Percentiles rank a stretch among this genome's conserved stretches.
These are phyloP conservation scores for Gremmenia infestans DNA, from an alignment of 2,329 filamentous ascomycete species.

Conservation along the genomic window DNA sequence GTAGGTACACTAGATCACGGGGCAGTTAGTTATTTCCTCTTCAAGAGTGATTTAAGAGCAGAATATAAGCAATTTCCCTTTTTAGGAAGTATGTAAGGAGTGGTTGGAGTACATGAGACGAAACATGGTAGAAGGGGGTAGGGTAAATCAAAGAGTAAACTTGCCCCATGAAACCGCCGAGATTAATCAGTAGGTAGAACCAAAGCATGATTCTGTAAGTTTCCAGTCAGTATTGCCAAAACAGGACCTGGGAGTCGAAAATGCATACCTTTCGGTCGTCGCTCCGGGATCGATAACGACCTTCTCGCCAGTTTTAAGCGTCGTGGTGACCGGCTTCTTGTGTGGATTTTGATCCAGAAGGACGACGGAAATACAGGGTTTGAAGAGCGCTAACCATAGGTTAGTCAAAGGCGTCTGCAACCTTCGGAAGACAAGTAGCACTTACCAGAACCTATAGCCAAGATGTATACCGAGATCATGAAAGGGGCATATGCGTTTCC, in stretches of 20 bases:
- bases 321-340: slow-evolving; percentile 38
- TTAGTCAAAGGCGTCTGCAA: slow-evolving; percentile 50
- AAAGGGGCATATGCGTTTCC: slow-evolving; percentile 57
- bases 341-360: slow-evolving; percentile 53
- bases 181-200: slow-evolving; percentile 68
- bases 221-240: too few relatives aligned
- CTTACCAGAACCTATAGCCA: slow-evolving; percentile 27
- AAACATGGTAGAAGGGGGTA: too few relatives aligned
- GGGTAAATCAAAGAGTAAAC: too few relatives aligned
- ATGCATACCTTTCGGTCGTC: slow-evolving; percentile 43
- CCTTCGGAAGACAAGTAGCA: slow-evolving; percentile 43
- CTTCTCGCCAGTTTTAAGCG: slow-evolving; percentile 49
- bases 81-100: too few relatives aligned
- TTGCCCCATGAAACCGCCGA: slow-evolving; percentile 54
- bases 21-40: too few relatives aligned
- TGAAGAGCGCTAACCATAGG: slow-evolving; percentile 63
- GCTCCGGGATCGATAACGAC: slow-evolving; percentile 56
- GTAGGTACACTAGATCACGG: slow-evolving; percentile 39
- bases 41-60: too few relatives aligned
- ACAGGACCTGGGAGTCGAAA: too few relatives aligned
- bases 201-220: slow-evolving; percentile 20
- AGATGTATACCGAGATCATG: slow-evolving; percentile 25
- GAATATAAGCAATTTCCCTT: too few relatives aligned
- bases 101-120: too few relatives aligned
- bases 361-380: slow-evolving; percentile 61